Evolutionary conservation across 768 basidiomycete genomes (phyloP).

Genomic region (Mycena capillaripes): DNA sequence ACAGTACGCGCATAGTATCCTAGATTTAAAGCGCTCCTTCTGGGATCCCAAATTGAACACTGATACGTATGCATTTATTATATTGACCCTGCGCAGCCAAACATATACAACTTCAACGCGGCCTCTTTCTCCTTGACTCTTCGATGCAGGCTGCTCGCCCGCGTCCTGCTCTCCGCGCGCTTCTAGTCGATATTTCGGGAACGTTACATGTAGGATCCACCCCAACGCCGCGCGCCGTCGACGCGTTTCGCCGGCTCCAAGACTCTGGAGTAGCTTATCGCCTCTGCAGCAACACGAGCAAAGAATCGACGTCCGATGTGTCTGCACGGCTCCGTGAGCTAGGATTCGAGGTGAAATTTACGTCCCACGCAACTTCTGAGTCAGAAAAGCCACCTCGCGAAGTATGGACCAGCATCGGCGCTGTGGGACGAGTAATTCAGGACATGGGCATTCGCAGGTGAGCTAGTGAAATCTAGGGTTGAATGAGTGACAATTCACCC

Average conservation of each 20-base stretch:
- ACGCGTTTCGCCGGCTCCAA: constrained; percentile 57
- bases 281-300: constrained; percentile 79
- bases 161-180: constrained; percentile 59
- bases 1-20: too few relatives aligned
- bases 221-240: constrained; percentile 63
- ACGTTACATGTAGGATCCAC: constrained; percentile 70
- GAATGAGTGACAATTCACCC: constrained; percentile 8
- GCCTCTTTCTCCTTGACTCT: neutral
- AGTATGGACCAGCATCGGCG: constrained; percentile 76
- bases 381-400: constrained; percentile 42
- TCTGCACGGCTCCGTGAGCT: constrained; percentile 58
- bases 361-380: constrained; percentile 28
- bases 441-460: constrained; percentile 59
- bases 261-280: constrained; percentile 57
- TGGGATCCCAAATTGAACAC: too few relatives aligned
- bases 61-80: neutral
- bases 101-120: neutral
- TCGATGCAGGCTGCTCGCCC: constrained; percentile 14
- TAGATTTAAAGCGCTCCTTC: too few relatives aligned
- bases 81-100: neutral
- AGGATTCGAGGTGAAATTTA: constrained; percentile 60
- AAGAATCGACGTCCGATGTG: constrained; percentile 66
- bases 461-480: constrained; percentile 4
- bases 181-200: constrained; percentile 79
- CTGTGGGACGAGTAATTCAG: constrained; percentile 62